A percentile compares a stretch with the other conserved stretches of the same genome.
These are phyloP conservation scores for Rubus parviflorus DNA, from an alignment of 306 rosid species.

Conservation along the genomic window DNA sequence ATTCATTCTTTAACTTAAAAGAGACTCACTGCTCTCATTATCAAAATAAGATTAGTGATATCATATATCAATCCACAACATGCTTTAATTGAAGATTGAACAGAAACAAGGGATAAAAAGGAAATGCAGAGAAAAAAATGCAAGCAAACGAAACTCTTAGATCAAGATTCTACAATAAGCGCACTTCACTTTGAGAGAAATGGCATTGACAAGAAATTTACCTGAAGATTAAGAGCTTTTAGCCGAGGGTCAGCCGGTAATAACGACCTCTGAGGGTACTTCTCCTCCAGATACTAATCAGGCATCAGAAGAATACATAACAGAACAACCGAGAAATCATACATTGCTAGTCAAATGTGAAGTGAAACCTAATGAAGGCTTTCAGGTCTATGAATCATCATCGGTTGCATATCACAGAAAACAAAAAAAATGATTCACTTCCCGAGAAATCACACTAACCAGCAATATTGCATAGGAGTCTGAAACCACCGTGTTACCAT, in stretches of 20 bases:
- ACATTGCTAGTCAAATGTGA: not conserved
- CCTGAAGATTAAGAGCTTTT: conserved; percentile 54
- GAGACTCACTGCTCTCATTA: not conserved
- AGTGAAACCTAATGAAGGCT: not conserved
- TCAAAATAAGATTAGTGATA: not conserved
- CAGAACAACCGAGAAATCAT: not conserved
- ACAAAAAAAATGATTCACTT: not conserved
- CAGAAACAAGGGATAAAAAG: not conserved
- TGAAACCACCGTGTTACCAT: conserved; percentile 41
- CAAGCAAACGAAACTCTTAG: not conserved
- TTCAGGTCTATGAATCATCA: not conserved
- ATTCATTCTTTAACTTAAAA: not conserved
- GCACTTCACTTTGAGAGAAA: not conserved
- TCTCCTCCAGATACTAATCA: conserved; percentile 50
- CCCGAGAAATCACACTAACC: conserved; percentile 33
- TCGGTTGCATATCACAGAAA: not conserved
- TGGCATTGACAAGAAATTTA: conserved; percentile 1
- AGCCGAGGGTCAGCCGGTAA: conserved; percentile 44
- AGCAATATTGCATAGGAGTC: conserved; percentile 51
- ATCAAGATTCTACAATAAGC: not conserved
- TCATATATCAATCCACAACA: not conserved
- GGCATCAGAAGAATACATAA: conserved; percentile 9
- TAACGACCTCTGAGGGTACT: conserved; percentile 39
- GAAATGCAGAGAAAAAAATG: not conserved
- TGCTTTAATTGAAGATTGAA: not conserved